Conservation (phyloP, 768 basidiomycete species). For the Naematelia encephala region DNA sequence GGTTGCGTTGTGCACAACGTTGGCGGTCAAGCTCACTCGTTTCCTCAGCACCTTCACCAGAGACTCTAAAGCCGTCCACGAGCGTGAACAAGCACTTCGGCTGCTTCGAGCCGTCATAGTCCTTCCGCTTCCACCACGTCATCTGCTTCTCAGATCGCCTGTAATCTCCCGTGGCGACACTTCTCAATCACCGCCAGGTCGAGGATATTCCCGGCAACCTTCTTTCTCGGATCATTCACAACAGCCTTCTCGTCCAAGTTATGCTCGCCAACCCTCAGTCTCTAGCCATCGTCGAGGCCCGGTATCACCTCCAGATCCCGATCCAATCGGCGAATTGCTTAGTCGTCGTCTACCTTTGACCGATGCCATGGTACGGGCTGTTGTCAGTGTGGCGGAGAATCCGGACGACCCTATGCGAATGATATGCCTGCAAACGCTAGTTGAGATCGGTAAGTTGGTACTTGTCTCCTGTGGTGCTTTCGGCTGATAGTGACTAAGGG, state of each 20-base stretch:
- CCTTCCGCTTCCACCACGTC: constrained; percentile 57
- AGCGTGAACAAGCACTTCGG: constrained; percentile 89
- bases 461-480: background rate
- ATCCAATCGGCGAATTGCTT: constrained; percentile 8
- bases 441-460: constrained; percentile 72
- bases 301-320: background rate
- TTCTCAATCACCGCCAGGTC: constrained; percentile 51
- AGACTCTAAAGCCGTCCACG: constrained; percentile 67
- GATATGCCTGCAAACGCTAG: constrained; percentile 77
- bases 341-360: constrained; percentile 30
- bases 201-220: background rate
- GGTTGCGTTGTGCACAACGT: constrained; percentile 17
- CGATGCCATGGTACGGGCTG: constrained; percentile 61
- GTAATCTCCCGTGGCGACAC: constrained; percentile 55
- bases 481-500: constrained; percentile 56
- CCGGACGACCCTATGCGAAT: constrained; percentile 81
- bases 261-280: constrained; percentile 5
- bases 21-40: background rate
- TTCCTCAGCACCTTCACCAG: constrained; percentile 69
- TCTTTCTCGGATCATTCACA: background rate
- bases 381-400: constrained; percentile 91
- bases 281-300: background rate
- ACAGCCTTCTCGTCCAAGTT: background rate
- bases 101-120: constrained; percentile 79
- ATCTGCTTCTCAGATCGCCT: constrained; percentile 6